Base-by-base conservation (phyloP, 441 rosid genomes). In the Populus hybrid region DNA sequence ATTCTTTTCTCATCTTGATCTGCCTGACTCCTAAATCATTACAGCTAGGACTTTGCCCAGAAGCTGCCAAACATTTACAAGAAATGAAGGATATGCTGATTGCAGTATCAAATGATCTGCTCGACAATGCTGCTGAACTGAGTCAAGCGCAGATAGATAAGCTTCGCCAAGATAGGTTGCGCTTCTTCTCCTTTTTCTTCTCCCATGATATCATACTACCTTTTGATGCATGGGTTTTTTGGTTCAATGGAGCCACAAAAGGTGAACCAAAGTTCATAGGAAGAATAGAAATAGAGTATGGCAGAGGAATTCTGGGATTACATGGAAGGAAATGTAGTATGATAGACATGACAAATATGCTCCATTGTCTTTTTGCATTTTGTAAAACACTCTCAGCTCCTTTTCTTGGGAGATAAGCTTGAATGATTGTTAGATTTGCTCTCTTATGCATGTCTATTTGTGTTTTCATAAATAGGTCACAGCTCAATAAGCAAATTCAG, bases 1-100 rank as follows among this genome's bases (percentile, higher is more conserved):
- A 77, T n/a, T 70, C 64, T 80, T 12, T 69, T 71, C 70, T 71
- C 72, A 69, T 42, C 76, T 81, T 79, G 77, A 80, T 77, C 75
- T 75, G 57, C 79, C 81, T 83, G 74, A 78, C 68, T 82, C 76
- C 80, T 42, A 81, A 38, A 77, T 76, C 74, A 74, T 80, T 83
- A 76, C 97, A 96, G 99, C 86, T 96, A 81, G 99, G 98, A 79
- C 85, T 85, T 78, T 96, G 98, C 90, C 90, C 89, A 74, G 91
- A 94, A 78, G 94, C 89, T 75, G 85, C 90, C 46, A 69, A 67
- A 84, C 98, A 94, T 83, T 81, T 92, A 80, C 93, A 89, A 81
- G 95, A 92, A 80, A 90, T 92, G 94, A 96, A 96, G 90, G 94
- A 96, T 80, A 77, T 61, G 83, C 83, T 96, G 82, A 90, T 96